phyloP scores from a whole-genome alignment of 225 moss, liverwort and hornwort species.

The Pleurozium schreberi region DNA sequence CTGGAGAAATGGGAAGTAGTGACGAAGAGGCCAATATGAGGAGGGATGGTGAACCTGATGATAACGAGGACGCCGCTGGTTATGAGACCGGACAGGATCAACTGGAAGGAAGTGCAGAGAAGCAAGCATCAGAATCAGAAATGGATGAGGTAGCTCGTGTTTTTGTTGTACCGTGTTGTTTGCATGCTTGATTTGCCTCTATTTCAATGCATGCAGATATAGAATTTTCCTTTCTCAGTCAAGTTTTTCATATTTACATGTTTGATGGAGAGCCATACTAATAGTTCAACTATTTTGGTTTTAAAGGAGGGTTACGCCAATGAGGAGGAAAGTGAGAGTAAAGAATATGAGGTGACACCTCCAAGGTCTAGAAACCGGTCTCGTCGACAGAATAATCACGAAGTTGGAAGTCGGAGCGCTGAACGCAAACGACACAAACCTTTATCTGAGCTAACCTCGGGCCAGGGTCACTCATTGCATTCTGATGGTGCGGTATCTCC shows the following conservation, averaged over 20 bases:
- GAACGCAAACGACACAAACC: constrained; percentile 56
- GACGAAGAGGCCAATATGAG: constrained; percentile 9
- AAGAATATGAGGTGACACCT: constrained; percentile 29
- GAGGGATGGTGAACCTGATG: constrained; percentile 9
- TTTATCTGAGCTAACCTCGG: constrained; percentile 55
- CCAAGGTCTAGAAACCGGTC: not conserved
- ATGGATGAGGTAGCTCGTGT: constrained; percentile 19
- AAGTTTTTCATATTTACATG: not conserved
- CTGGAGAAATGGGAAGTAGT: constrained; percentile 1
- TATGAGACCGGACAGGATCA: constrained; percentile 19
- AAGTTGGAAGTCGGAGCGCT: constrained; percentile 18
- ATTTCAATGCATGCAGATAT: not conserved
- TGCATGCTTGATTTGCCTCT: not conserved
- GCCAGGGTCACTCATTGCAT: constrained; percentile 19
- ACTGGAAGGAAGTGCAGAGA: constrained; percentile 10
- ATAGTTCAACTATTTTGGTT: not conserved
- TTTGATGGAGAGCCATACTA: not conserved
- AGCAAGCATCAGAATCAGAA: constrained; percentile 23
- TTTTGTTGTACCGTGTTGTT: not conserved
- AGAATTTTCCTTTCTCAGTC: not conserved
- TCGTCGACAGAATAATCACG: constrained; percentile 26
- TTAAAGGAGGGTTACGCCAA: constrained; percentile 28
- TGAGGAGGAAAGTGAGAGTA: constrained; percentile 57
- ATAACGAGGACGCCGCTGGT: constrained; percentile 8
- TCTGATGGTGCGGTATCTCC: constrained; percentile 14